A percentile compares a stretch with the other conserved stretches of the same genome.
Evolutionary conservation across 2,329 filamentous ascomycete genomes (phyloP).

Genomic region (Phaeosphaeriaceae sp.): DNA sequence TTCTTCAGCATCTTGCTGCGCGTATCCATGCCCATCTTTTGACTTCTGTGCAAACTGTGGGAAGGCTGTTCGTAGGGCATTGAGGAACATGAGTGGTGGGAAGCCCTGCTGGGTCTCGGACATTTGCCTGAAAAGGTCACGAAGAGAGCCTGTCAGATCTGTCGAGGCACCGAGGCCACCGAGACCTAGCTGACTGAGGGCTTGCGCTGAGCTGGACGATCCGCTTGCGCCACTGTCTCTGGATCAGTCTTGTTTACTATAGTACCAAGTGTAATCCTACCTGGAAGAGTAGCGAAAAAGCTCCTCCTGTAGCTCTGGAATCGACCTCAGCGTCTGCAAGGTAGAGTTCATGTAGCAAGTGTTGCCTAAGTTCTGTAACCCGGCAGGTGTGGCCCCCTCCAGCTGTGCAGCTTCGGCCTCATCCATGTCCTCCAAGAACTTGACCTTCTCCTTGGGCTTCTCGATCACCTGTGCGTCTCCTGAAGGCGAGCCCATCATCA

Average conservation of each 20-base stretch:
- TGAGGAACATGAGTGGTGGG: conserved; percentile 81
- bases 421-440: conserved; percentile 97
- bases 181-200: conserved; percentile 60
- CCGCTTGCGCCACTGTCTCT: conserved; percentile 32
- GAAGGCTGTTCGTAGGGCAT: conserved; percentile 76
- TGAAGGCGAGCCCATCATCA: conserved; percentile 94
- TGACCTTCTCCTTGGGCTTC: conserved; percentile 77
- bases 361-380: conserved; percentile 91
- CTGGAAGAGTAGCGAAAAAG: conserved; percentile 67
- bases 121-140: conserved; percentile 89
- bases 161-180: conserved; percentile 64
- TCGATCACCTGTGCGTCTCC: conserved; percentile 68
- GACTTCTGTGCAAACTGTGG: conserved; percentile 93
- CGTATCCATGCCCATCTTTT: conserved; percentile 81
- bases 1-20: conserved; percentile 98
- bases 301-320: conserved; percentile 88
- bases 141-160: conserved; percentile 78
- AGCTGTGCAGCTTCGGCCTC: conserved; percentile 86
- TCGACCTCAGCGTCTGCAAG: conserved; percentile 84
- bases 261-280: conserved; percentile 2
- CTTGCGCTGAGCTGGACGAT: conserved; percentile 39
- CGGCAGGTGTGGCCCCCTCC: conserved; percentile 84
- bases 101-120: conserved; percentile 86
- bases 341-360: conserved; percentile 99
- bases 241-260: conserved; percentile 16